Percentiles rank a stretch among this genome's conserved stretches.
Evolutionary conservation across 1,284 basidiomycete species (phyloP).

Genomic region (Singerocomus rubriflavus): DNA sequence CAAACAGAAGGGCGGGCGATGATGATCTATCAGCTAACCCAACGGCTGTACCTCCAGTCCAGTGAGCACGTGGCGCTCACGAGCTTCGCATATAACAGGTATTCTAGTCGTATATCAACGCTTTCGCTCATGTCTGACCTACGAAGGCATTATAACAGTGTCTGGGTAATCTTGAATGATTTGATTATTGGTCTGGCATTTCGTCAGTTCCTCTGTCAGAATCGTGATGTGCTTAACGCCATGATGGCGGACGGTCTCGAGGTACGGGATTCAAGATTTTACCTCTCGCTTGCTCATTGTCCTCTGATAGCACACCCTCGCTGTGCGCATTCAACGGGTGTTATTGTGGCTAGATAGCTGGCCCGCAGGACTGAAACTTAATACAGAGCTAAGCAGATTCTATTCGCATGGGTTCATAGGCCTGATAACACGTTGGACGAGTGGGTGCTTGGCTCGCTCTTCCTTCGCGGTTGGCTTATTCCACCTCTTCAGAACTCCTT

Average conservation of each 20-base stretch:
- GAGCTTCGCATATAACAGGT: slow-evolving; percentile 60
- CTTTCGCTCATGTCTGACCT: neutral
- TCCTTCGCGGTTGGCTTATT: slow-evolving; percentile 8
- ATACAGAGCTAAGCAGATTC: slow-evolving; percentile 86
- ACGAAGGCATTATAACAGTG: slow-evolving; percentile 81
- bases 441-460: slow-evolving; percentile 40
- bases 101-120: slow-evolving; percentile 18
- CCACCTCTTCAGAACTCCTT: slow-evolving; percentile 20
- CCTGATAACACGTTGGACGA: slow-evolving; percentile 63
- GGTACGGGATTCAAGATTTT: slow-evolving; percentile 31
- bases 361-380: slow-evolving; percentile 96
- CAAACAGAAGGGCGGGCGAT: slow-evolving; percentile 47
- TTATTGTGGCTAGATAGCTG: slow-evolving; percentile 90
- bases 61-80: slow-evolving; percentile 13
- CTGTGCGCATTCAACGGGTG: slow-evolving; percentile 50
- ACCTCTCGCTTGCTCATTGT: neutral
- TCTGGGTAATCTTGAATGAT: slow-evolving; percentile 93
- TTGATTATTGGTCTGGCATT: slow-evolving; percentile 76
- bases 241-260: slow-evolving; percentile 41
- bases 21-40: slow-evolving; percentile 42
- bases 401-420: slow-evolving; percentile 71
- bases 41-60: slow-evolving; percentile 30
- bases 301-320: slow-evolving; percentile 39
- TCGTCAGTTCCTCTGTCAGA: slow-evolving; percentile 67
- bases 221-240: slow-evolving; percentile 43